Percentiles rank a stretch among this genome's conserved stretches.
phyloP scores from a whole-genome alignment of 768 basidiomycete species.

The Phallus indusiatus region DNA sequence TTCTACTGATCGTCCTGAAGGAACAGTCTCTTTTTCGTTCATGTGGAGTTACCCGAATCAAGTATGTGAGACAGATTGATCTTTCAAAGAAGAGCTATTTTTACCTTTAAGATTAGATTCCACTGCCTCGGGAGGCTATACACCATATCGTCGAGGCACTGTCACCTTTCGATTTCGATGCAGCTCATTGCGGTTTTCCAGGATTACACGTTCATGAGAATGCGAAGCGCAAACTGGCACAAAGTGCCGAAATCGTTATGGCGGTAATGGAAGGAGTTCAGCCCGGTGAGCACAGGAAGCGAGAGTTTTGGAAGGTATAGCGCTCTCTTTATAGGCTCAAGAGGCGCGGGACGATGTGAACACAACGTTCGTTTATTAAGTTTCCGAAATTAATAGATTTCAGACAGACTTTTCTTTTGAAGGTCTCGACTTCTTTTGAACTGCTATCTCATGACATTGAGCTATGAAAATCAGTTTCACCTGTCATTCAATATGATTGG shows the following conservation, averaged over 20 bases:
- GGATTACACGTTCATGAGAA: conserved; percentile 5
- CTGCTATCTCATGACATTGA: no score
- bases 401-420: no score
- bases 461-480: no score
- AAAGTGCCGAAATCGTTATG: conserved; percentile 10
- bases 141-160: conserved; percentile 1
- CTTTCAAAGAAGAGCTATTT: no score
- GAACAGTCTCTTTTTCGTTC: conserved; percentile 9
- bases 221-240: conserved; percentile 7
- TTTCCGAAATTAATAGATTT: no score
- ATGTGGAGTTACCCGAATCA: conserved; percentile 12
- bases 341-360: no score
- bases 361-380: no score
- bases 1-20: background rate
- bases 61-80: background rate
- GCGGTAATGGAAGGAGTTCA: background rate
- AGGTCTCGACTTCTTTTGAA: no score
- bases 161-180: conserved; percentile 7
- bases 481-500: no score
- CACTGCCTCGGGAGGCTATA: conserved; percentile 5
- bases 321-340: no score
- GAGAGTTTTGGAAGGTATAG: conserved; percentile 1
- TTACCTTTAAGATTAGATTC: background rate
- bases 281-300: background rate
- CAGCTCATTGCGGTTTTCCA: conserved; percentile 5